Evolutionary conservation across 257 asterid species (phyloP).

Genomic region (Nyctanthes arbortristis): DNA sequence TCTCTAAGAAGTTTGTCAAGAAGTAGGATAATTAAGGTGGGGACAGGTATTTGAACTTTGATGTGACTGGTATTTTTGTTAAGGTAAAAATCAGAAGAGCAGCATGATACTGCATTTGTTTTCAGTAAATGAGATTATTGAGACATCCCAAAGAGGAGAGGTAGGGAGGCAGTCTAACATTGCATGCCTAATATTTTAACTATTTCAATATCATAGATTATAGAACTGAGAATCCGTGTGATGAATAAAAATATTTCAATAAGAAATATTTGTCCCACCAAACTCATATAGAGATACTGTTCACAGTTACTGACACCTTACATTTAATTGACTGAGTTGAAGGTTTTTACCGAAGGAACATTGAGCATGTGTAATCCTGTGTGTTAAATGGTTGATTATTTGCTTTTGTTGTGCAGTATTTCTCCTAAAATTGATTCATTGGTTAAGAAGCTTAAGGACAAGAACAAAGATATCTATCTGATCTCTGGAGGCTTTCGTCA

Average conservation of each 20-base stretch:
- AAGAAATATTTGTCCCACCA: not conserved
- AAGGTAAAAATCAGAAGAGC: too few relatives aligned
- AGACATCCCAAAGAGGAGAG: not conserved
- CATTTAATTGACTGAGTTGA: too few relatives aligned
- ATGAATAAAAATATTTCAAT: not conserved
- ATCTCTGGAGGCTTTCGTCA: slow-evolving; percentile 97
- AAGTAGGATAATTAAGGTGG: too few relatives aligned
- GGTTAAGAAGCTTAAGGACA: slow-evolving; percentile 67
- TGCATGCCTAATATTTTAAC: not conserved
- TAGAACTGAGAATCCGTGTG: not conserved
- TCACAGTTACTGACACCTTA: too few relatives aligned
- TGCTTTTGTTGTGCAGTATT: slow-evolving; percentile 48
- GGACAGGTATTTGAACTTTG: too few relatives aligned
- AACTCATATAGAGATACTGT: too few relatives aligned
- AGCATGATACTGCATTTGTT: not conserved
- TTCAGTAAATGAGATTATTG: not conserved
- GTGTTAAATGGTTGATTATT: not conserved
- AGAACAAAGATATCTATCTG: slow-evolving; percentile 60
- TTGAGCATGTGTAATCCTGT: not conserved
- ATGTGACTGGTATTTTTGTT: too few relatives aligned
- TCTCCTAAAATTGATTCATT: slow-evolving; percentile 88
- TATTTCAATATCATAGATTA: too few relatives aligned
- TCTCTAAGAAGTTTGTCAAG: too few relatives aligned
- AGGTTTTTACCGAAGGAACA: too few relatives aligned
- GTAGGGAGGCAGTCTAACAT: not conserved